phyloP scores from a whole-genome alignment of 2,329 filamentous ascomycete species.

The Aspergillus ustus region DNA sequence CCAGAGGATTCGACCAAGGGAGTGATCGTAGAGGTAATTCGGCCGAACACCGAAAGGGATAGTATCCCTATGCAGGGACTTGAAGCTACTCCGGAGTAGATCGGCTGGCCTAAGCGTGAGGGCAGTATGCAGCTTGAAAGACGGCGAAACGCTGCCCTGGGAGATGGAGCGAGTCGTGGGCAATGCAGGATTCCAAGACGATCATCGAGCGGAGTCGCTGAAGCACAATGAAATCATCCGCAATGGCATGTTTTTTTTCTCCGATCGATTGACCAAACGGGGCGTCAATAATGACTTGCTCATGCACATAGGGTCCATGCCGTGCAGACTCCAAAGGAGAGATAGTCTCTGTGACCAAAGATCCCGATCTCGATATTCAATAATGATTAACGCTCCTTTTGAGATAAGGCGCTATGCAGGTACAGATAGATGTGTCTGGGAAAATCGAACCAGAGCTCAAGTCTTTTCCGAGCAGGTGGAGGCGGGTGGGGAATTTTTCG shows the following conservation, averaged over 20 bases:
- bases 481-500: slow-evolving; percentile 34
- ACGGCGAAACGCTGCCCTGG: not conserved
- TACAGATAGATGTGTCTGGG: not conserved
- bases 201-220: slow-evolving; percentile 7
- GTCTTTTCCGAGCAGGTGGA: slow-evolving; percentile 39
- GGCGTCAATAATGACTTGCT: not conserved
- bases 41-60: slow-evolving; percentile 11
- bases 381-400: not conserved
- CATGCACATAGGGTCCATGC: not conserved
- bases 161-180: not conserved
- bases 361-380: not conserved
- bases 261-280: slow-evolving; percentile 11
- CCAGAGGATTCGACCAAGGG: not conserved
- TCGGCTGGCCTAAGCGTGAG: slow-evolving; percentile 12
- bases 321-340: too few species aligned
- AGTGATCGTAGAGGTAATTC: not conserved
- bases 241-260: slow-evolving; percentile 1
- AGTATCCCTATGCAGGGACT: slow-evolving; percentile 21
- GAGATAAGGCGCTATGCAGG: not conserved
- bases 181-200: slow-evolving; percentile 18
- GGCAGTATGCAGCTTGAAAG: not conserved
- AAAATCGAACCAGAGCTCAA: slow-evolving; percentile 25
- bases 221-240: slow-evolving; percentile 12
- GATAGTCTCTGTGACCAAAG: not conserved
- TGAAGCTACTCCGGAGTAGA: slow-evolving; percentile 15